Evolutionary conservation across 2,329 filamentous ascomycete species (phyloP).

Genomic region (Fusarium fujikuroi): DNA sequence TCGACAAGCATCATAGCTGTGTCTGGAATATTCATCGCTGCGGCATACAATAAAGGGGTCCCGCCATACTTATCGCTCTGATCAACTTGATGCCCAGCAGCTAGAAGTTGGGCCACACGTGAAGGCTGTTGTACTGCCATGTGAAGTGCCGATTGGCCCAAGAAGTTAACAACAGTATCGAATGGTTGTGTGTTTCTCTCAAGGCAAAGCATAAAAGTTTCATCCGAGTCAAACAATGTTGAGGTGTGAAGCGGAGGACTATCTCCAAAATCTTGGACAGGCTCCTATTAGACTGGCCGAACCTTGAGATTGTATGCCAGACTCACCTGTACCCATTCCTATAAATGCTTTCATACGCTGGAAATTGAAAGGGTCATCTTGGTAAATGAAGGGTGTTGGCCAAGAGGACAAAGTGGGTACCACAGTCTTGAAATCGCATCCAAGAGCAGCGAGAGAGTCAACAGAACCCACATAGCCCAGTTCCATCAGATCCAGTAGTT

Average conservation of each 20-base stretch:
- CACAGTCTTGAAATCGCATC: too few species aligned
- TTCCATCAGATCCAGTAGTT: too few species aligned
- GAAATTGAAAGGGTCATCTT: neutral
- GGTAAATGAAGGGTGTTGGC: too few species aligned
- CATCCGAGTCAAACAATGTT: neutral
- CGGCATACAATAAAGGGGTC: neutral
- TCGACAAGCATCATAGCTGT: neutral
- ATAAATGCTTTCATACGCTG: fast-evolving
- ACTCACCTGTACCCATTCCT: neutral
- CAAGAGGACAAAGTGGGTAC: neutral
- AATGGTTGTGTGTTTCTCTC: fast-evolving
- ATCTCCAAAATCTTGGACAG: neutral
- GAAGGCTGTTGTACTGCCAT: neutral
- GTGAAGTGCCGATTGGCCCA: conserved; percentile 9
- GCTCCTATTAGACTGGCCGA: too few species aligned
- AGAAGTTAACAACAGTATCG: neutral
- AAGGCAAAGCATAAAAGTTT: neutral
- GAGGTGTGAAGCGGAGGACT: neutral
- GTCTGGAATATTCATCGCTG: neutral
- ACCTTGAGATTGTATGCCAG: too few species aligned
- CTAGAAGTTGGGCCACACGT: neutral
- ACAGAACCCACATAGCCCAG: too few species aligned
- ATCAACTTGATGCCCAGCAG: neutral
- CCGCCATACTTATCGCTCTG: fast-evolving
- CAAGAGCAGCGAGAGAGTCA: neutral